Conservation (phyloP, 495 filamentous ascomycete genomes). For the Xylaria scruposa region DNA sequence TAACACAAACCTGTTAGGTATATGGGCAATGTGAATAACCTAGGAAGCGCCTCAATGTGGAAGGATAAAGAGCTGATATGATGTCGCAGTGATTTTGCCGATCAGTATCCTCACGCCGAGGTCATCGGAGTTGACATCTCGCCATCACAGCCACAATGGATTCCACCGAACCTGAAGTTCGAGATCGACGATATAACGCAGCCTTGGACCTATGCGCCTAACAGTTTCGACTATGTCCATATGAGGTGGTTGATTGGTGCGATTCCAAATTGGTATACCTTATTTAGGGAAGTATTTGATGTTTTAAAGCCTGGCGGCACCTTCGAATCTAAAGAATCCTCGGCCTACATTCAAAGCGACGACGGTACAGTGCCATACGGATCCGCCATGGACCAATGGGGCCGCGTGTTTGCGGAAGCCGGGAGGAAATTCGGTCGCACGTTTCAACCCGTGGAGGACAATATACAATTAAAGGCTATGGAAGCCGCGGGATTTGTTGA, state of each 20-base stretch:
- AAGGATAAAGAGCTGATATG: background rate
- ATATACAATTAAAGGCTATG: slow-evolving; percentile 40
- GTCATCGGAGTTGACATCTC: slow-evolving; percentile 66
- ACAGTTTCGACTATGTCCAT: slow-evolving; percentile 66
- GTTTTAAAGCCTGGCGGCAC: slow-evolving; percentile 42
- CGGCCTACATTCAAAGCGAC: slow-evolving; percentile 51
- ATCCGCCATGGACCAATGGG: slow-evolving; percentile 54
- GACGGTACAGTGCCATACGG: slow-evolving; percentile 56
- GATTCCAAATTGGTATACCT: slow-evolving; percentile 61
- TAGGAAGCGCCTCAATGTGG: background rate
- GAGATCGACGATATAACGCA: slow-evolving; percentile 61
- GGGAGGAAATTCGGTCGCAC: slow-evolving; percentile 55
- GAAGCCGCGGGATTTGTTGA: slow-evolving; percentile 52
- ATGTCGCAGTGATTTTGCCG: slow-evolving; percentile 60
- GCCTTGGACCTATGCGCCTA: slow-evolving; percentile 54
- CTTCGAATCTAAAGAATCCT: slow-evolving; percentile 57
- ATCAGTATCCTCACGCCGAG: slow-evolving; percentile 56
- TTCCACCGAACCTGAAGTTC: slow-evolving; percentile 60
- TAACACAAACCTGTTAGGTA: slow-evolving; percentile 30
- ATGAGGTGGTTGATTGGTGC: slow-evolving; percentile 62
- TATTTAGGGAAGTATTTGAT: slow-evolving; percentile 40
- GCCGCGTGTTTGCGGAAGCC: slow-evolving; percentile 50
- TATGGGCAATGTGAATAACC: slow-evolving; percentile 48
- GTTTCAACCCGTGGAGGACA: slow-evolving; percentile 52
- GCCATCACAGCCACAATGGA: slow-evolving; percentile 54